phyloP scores from a whole-genome alignment of 495 filamentous ascomycete genomes.

The Chaetomium tenue region DNA sequence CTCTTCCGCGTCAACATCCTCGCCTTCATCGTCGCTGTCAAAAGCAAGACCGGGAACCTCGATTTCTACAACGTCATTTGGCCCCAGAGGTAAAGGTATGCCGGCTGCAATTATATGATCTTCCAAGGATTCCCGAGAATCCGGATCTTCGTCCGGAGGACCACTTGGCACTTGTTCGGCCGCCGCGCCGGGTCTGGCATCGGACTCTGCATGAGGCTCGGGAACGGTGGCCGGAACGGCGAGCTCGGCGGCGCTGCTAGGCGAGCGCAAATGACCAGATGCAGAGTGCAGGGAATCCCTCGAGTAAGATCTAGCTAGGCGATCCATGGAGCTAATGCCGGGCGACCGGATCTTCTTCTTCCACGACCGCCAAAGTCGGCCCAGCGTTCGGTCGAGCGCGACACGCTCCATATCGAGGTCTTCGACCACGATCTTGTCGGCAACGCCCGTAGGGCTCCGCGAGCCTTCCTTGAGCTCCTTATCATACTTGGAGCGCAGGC shows the following conservation, averaged over 20 bases:
- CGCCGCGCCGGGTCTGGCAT: conserved; percentile 26
- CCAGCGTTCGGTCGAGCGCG: conserved; percentile 81
- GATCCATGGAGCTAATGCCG: conserved; percentile 32
- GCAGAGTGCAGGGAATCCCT: conserved; percentile 38
- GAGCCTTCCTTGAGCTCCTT: conserved; percentile 52
- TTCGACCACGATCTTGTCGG: conserved; percentile 73
- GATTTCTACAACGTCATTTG: conserved; percentile 71
- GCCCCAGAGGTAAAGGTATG: conserved; percentile 64
- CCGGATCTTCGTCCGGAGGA: conserved; percentile 2
- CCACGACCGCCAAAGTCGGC: conserved; percentile 93
- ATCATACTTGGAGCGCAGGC: conserved; percentile 55
- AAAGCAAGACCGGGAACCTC: conserved; percentile 62
- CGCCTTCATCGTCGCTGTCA: conserved; percentile 59
- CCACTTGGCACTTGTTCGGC: not conserved
- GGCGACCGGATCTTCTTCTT: conserved; percentile 71
- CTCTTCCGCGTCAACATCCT: conserved; percentile 49
- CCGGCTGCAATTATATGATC: conserved; percentile 47
- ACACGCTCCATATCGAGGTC: conserved; percentile 92
- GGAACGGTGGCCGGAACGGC: conserved; percentile 31
- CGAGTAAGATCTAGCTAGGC: conserved; percentile 41
- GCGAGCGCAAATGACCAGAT: conserved; percentile 36
- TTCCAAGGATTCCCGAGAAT: conserved; percentile 24
- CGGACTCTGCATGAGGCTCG: conserved; percentile 29
- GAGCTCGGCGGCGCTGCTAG: conserved; percentile 38
- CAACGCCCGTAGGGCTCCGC: conserved; percentile 40